Conservation (phyloP, 2,329 filamentous ascomycete genomes). For the Xylaria sp. region DNA sequence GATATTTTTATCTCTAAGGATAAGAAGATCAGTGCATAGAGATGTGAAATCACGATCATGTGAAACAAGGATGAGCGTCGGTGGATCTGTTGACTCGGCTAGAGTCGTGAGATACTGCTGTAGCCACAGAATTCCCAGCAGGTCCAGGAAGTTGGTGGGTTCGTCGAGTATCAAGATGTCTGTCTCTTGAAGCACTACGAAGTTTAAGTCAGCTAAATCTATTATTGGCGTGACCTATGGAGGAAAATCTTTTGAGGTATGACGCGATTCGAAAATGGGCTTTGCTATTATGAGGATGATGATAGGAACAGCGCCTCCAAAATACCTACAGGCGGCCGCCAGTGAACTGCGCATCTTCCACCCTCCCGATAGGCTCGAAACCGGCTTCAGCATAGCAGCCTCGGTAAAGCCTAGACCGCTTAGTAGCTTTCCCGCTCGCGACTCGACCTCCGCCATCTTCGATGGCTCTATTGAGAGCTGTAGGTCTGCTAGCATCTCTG, state of each 20-base stretch:
- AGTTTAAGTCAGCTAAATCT: background rate
- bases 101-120: conserved; percentile 74
- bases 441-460: conserved; percentile 71
- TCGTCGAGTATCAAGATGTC: conserved; percentile 87
- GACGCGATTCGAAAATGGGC: background rate
- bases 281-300: background rate
- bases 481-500: conserved; percentile 74
- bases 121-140: conserved; percentile 86
- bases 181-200: conserved; percentile 70
- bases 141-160: conserved; percentile 86
- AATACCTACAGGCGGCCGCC: conserved; percentile 58
- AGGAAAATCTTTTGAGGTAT: background rate
- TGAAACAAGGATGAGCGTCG: conserved; percentile 81
- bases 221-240: background rate
- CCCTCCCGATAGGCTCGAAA: conserved; percentile 77
- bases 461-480: conserved; percentile 74
- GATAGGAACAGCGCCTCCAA: background rate
- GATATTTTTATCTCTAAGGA: conserved; percentile 76
- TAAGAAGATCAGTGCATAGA: conserved; percentile 78
- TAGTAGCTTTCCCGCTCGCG: conserved; percentile 72
- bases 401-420: conserved; percentile 77
- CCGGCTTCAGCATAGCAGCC: conserved; percentile 65
- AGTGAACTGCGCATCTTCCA: conserved; percentile 78
- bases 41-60: conserved; percentile 87
- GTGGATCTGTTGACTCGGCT: conserved; percentile 61